Evolutionary conservation across 2,329 filamentous ascomycete genomes (phyloP).

Genomic region (Rutstroemia sydowiana): DNA sequence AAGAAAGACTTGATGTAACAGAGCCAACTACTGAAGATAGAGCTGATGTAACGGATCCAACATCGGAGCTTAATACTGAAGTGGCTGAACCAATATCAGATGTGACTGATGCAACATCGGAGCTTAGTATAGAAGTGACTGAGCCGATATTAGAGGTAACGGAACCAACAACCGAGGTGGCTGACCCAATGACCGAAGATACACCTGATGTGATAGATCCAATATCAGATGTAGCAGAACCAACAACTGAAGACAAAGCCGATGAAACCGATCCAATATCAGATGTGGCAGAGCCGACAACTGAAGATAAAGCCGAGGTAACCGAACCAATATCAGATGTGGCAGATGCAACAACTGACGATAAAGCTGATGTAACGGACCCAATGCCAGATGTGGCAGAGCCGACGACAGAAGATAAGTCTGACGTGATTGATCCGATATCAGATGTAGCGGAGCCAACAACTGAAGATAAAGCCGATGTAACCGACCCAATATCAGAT

Average conservation of each 20-base stretch:
- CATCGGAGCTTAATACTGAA: background rate
- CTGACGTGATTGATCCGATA: no score
- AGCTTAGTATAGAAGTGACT: background rate
- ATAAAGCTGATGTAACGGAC: no score
- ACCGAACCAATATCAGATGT: background rate
- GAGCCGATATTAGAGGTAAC: background rate
- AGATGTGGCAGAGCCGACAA: background rate
- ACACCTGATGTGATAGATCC: background rate
- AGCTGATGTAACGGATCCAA: slow-evolving; percentile 1
- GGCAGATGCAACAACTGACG: background rate
- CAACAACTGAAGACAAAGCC: background rate
- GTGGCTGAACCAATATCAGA: background rate
- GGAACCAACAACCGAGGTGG: background rate
- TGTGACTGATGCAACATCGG: background rate
- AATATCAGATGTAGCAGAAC: background rate
- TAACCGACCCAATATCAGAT: no score
- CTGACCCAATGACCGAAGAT: background rate
- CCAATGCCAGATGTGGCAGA: no score
- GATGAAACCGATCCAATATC: background rate
- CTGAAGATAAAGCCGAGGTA: background rate
- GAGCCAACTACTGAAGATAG: background rate
- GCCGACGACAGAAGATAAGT: no score
- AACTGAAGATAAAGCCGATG: no score
- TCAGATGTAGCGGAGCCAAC: no score
- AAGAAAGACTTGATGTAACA: background rate